Conservation (phyloP, 208 protist genomes). For the Leishmania gerbilli region DNA sequence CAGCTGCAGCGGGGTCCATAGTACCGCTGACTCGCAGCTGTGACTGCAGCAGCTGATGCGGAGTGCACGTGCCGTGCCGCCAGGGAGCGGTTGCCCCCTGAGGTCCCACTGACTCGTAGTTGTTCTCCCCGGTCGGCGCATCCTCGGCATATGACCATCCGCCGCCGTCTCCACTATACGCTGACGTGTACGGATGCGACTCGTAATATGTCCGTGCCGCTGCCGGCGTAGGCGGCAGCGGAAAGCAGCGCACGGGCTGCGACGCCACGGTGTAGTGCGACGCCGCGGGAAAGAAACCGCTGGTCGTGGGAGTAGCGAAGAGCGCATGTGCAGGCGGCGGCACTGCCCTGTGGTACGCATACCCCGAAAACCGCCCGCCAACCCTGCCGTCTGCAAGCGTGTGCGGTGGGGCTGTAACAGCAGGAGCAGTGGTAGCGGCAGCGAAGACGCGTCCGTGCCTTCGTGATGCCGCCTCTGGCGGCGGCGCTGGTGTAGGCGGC, state of each 20-base stretch:
- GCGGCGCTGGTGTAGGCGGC: background rate
- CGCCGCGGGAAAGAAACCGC: background rate
- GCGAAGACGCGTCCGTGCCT: background rate
- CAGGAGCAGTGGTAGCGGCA: background rate
- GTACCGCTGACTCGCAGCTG: background rate
- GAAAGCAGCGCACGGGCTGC: conserved; percentile 20
- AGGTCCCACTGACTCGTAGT: background rate
- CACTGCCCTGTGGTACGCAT: background rate
- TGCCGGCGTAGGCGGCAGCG: background rate
- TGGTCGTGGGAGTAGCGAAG: background rate
- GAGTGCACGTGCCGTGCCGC: background rate
- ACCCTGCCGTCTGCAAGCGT: background rate
- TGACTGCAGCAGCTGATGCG: background rate
- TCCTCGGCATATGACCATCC: background rate
- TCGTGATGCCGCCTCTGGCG: background rate
- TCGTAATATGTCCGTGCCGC: background rate
- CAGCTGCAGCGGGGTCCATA: background rate
- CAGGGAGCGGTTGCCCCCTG: background rate
- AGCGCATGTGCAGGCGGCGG: background rate
- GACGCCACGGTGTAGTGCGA: conserved; percentile 17
- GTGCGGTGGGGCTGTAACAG: background rate
- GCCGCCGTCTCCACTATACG: background rate
- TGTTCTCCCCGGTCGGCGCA: background rate
- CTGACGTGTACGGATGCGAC: background rate
- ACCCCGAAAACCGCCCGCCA: background rate